Evolutionary conservation across 2,329 filamentous ascomycete genomes (phyloP), one percentile per base, ranked within the genome.

Genomic region (Diaporthe sp.): DNA sequence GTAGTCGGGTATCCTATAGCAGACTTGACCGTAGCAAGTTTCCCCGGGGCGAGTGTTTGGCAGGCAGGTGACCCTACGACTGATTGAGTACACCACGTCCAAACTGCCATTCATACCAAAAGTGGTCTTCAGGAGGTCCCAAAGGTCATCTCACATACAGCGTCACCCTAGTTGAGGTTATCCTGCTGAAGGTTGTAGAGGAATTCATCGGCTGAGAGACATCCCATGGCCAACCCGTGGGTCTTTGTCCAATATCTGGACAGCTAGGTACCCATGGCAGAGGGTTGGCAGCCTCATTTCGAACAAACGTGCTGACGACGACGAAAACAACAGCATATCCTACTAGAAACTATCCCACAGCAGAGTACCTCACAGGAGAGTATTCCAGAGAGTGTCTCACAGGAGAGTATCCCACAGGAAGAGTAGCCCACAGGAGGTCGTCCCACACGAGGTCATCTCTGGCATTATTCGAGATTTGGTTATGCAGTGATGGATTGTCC

Each of bases 301-400:
- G 25, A 57, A 33, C 40, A 61, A 22, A 42, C 28, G 28, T 64
- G 70, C 58, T 50, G 45, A 72, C 25, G 45, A 50, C 52, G 35
- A 54, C 25, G 9, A 28, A 58, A 58, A 40, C 22, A 38, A 74
- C 38, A 71, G 58, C 17, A 35, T 12, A 12, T 6, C 33, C 55
- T 10, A 28, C n/a, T 4, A 15, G 35, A 61, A 15, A 15, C 8
- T 40, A 40, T 40, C 12, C 33, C 22, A 40, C 6, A 10, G 3
- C 22, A 40, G 35, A 10, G 6, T 40, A 28, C 9, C 57, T 35
- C 12, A 57, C 30, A 9, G 28, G 2, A 25, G 35, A 13, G 2
- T 40, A 3, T 40, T n/a, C 30, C 22, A 60, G 2, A 40, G 57
- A 17, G n/a, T 42, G 9, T 19, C 6, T n/a, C 13, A 42, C 5